A percentile compares a stretch with the other conserved stretches of the same genome.
Conservation (phyloP, 768 basidiomycete species). For the Mycena albidolilacea region DNA sequence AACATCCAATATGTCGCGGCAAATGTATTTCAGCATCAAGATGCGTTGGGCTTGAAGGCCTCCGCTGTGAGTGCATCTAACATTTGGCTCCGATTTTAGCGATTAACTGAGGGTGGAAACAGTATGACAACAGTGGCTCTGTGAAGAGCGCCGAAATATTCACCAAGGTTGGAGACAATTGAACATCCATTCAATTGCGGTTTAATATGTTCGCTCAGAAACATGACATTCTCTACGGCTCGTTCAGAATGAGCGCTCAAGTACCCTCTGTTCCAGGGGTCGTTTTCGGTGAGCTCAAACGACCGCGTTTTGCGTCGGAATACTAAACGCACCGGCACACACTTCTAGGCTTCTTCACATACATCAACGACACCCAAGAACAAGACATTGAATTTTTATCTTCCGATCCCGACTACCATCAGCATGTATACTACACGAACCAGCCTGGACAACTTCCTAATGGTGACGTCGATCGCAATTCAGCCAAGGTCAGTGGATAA, state of each 20-base stretch:
- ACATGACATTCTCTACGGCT: constrained; percentile 34
- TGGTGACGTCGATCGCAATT: constrained; percentile 16
- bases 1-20: constrained; percentile 34
- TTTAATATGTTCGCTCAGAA: neutral
- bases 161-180: constrained; percentile 10
- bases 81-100: neutral
- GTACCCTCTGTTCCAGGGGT: constrained; percentile 38
- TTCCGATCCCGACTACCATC: constrained; percentile 29
- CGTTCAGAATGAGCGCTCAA: constrained; percentile 38
- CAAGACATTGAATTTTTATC: constrained; percentile 42
- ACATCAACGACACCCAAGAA: constrained; percentile 34
- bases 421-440: constrained; percentile 38
- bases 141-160: constrained; percentile 39
- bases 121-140: constrained; percentile 26
- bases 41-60: constrained; percentile 36
- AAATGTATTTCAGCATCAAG: constrained; percentile 30
- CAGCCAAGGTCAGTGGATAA: constrained; percentile 29
- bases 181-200: too few relatives aligned
- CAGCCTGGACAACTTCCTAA: constrained; percentile 23
- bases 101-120: neutral
- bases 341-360: constrained; percentile 38
- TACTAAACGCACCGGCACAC: neutral
- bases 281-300: constrained; percentile 31
- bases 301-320: neutral
- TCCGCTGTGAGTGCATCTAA: constrained; percentile 24